These are phyloP conservation scores for Tausonia pullulans DNA, from an alignment of 1,284 basidiomycete species.

Conservation along the genomic window DNA sequence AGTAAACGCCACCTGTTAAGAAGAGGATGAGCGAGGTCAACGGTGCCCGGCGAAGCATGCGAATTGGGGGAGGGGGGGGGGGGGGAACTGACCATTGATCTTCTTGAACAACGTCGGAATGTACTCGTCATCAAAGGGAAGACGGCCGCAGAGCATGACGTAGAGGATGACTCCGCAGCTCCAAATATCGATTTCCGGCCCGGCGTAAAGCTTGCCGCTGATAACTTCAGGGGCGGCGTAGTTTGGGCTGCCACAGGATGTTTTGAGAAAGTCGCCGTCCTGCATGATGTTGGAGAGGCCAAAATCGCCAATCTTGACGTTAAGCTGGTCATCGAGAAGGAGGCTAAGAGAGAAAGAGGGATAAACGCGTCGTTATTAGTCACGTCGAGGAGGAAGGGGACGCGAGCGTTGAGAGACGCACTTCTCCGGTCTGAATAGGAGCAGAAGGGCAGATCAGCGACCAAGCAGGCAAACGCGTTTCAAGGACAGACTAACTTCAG, in stretches of 20 bases:
- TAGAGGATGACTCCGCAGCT: slow-evolving; percentile 90
- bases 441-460: too few relatives aligned
- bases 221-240: slow-evolving; percentile 96
- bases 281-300: slow-evolving; percentile 87
- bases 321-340: slow-evolving; percentile 41
- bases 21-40: background rate
- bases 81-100: slow-evolving; percentile 61
- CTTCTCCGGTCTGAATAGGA: slow-evolving; percentile 56
- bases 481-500: slow-evolving; percentile 44
- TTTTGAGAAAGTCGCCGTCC: slow-evolving; percentile 88
- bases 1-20: slow-evolving; percentile 62
- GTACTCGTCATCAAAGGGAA: slow-evolving; percentile 92
- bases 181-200: slow-evolving; percentile 97
- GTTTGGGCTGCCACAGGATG: slow-evolving; percentile 89
- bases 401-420: slow-evolving; percentile 38
- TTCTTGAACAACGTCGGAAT: slow-evolving; percentile 83
- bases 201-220: slow-evolving; percentile 79
- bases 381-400: background rate
- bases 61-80: background rate
- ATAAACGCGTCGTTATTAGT: background rate
- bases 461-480: too few relatives aligned
- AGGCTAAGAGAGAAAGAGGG: slow-evolving; percentile 28
- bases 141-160: slow-evolving; percentile 81
- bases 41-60: background rate
- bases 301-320: slow-evolving; percentile 91